phyloP scores from a whole-genome alignment of 2,329 filamentous ascomycete genomes.

The Fusarium sp. region DNA sequence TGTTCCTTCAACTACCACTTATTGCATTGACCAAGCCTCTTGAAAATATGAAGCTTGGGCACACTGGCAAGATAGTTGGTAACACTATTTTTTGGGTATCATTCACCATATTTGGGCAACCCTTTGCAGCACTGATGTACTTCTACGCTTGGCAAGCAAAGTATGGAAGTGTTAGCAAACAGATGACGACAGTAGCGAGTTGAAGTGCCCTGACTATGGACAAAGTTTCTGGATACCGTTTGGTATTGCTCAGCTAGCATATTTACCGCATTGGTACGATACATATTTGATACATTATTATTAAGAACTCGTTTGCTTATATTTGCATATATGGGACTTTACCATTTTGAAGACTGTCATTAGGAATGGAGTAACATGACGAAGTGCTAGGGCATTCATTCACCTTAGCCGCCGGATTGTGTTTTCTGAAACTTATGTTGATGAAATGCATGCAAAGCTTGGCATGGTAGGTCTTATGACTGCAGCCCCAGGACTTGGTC shows the following conservation, averaged over 20 bases:
- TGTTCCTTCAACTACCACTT: constrained; percentile 92
- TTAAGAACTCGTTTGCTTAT: constrained; percentile 3
- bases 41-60: constrained; percentile 78
- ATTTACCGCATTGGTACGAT: constrained; percentile 4
- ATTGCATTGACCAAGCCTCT: constrained; percentile 83
- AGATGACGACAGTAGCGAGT: constrained; percentile 33
- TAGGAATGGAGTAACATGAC: not conserved
- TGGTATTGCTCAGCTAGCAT: not conserved
- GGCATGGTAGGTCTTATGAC: not conserved
- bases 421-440: not conserved
- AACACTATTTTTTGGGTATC: constrained; percentile 97
- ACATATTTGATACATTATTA: constrained; percentile 1
- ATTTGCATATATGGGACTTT: not conserved
- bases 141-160: constrained; percentile 99
- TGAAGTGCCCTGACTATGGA: not conserved
- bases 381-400: not conserved
- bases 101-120: constrained; percentile 95
- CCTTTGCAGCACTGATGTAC: constrained; percentile 89
- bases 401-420: not conserved
- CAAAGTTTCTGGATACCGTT: not conserved
- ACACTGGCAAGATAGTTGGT: constrained; percentile 80
- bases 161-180: constrained; percentile 81
- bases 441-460: not conserved
- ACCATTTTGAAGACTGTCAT: not conserved
- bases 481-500: not conserved